Base-by-base conservation (phyloP, 495 filamentous ascomycete genomes). In the Rhizodiscina lignyota region DNA sequence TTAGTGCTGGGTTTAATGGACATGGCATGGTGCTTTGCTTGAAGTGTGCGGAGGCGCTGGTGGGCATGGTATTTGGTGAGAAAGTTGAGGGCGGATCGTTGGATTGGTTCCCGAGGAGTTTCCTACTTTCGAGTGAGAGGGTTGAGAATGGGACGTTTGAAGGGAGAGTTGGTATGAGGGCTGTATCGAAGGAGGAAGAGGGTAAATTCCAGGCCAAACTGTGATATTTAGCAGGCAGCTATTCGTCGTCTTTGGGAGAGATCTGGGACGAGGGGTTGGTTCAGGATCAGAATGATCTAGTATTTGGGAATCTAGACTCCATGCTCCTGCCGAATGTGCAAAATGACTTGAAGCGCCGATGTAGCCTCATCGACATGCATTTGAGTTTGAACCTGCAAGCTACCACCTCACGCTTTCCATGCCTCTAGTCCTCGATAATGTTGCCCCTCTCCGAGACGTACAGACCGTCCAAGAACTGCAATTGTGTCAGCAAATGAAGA, bases 371-470 rank as follows among this genome's bases (percentile, higher is more conserved):
- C n/a, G n/a, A n/a, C n/a, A n/a, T n/a, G n/a, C n/a, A n/a, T n/a
- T n/a, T n/a, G n/a, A n/a, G n/a, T n/a, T n/a, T n/a, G n/a, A n/a
- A n/a, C n/a, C n/a, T n/a, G n/a, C n/a, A n/a, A n/a, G n/a, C n/a
- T n/a, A n/a, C n/a, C n/a, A n/a, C n/a, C n/a, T n/a, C n/a, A n/a
- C n/a, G n/a, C n/a, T n/a, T n/a, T n/a, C n/a, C n/a, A n/a, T n/a
- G n/a, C n/a, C n/a, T n/a, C n/a, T 68, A 69, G 36, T 75, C 80
- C 55, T 81, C 79, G 47, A 68, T 66, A 50, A 97, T 79, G 74
- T 97, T 91, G 61, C 77, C 75, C 69, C 77, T 75, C 82, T 97
- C 87, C 50, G 85, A 93, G 52, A 96, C 89, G 69, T 96, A 97
- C 61, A 97, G 68, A 74, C 89, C 89, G 67, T 97, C 89, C 73